Percentiles rank a stretch among this genome's conserved stretches.
These are phyloP conservation scores for Suillus discolor DNA, from an alignment of 768 basidiomycete species.

Conservation along the genomic window DNA sequence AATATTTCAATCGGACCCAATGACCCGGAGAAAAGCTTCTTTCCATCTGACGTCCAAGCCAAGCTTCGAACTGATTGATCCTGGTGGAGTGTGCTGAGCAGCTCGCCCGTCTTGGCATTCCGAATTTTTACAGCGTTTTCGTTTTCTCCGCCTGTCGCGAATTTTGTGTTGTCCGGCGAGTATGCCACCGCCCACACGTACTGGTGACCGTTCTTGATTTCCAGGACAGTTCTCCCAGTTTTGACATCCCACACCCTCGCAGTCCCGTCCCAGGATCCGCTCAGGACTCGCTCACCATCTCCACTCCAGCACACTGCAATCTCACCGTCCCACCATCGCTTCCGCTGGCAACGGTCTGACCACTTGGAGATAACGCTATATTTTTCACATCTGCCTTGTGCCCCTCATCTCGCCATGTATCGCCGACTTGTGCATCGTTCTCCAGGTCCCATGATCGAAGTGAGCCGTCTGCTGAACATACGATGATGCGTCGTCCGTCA, in stretches of 20 bases:
- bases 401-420: not conserved
- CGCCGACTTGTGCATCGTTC: not conserved
- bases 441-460: not conserved
- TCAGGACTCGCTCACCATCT: not conserved
- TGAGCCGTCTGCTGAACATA: not conserved
- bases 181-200: not conserved
- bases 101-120: not conserved
- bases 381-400: not conserved
- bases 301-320: not conserved
- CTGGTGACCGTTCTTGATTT: not conserved
- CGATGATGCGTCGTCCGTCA: not conserved
- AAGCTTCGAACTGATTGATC: not conserved
- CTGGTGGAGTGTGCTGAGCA: not conserved
- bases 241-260: not conserved
- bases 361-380: not conserved
- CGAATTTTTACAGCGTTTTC: not conserved
- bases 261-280: not conserved
- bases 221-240: not conserved
- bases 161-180: not conserved
- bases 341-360: slow-evolving; percentile 7
- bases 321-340: slow-evolving; percentile 9
- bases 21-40: not conserved
- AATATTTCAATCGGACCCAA: not conserved
- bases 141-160: not conserved
- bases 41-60: not conserved